phyloP scores from a whole-genome alignment of 2,329 filamentous ascomycete species.

The Chaetomiaceae sp. region DNA sequence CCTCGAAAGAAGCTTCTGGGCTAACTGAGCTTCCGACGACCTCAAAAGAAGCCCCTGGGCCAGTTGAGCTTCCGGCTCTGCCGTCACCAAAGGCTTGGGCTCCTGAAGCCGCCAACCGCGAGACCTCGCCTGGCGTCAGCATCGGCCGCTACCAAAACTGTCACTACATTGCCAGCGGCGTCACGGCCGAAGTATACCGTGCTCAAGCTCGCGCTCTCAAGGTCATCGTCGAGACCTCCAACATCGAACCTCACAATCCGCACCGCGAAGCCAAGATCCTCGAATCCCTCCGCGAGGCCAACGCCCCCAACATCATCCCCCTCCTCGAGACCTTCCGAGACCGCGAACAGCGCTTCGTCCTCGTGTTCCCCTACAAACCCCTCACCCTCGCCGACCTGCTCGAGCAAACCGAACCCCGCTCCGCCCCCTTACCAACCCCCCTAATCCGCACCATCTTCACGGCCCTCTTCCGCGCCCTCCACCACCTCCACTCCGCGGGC shows the following conservation, averaged over 20 bases:
- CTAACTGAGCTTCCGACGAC: too few relatives aligned
- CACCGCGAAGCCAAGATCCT: slow-evolving; percentile 75
- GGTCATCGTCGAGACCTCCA: slow-evolving; percentile 69
- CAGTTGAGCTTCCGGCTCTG: too few relatives aligned
- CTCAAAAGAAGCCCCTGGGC: too few relatives aligned
- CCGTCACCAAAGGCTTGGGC: not conserved
- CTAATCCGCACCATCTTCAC: slow-evolving; percentile 46
- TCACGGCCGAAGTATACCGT: slow-evolving; percentile 81
- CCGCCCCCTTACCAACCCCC: slow-evolving; percentile 29
- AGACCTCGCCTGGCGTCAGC: slow-evolving; percentile 33
- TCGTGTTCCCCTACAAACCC: slow-evolving; percentile 82
- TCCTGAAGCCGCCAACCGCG: not conserved
- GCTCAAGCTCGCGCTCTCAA: slow-evolving; percentile 67
- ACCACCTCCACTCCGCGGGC: slow-evolving; percentile 63
- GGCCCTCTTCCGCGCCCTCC: slow-evolving; percentile 67
- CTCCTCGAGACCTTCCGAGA: slow-evolving; percentile 72
- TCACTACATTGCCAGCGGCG: slow-evolving; percentile 56
- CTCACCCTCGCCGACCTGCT: slow-evolving; percentile 68
- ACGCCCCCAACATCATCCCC: slow-evolving; percentile 42
- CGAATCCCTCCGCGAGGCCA: slow-evolving; percentile 50
- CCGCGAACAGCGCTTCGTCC: slow-evolving; percentile 63
- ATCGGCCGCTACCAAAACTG: slow-evolving; percentile 54
- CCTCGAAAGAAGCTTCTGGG: too few relatives aligned
- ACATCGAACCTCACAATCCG: slow-evolving; percentile 78
- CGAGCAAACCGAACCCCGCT: slow-evolving; percentile 33